phyloP scores from a whole-genome alignment of 2,329 filamentous ascomycete genomes.

The Lasiodiplodia sp. region DNA sequence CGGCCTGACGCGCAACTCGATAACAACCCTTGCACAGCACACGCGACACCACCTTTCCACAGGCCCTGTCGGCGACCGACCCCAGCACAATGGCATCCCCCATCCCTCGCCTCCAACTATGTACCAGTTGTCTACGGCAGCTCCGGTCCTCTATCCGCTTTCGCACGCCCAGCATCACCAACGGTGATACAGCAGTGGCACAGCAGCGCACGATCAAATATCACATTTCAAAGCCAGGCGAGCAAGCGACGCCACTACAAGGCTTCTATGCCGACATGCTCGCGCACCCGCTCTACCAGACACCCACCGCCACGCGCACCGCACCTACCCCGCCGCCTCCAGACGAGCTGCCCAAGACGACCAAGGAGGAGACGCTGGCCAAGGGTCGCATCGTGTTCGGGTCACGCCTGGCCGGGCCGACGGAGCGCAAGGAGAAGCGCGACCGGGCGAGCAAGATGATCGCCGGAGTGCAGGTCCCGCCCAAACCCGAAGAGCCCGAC shows the following conservation, averaged over 20 bases:
- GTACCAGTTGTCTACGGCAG: slow-evolving; percentile 28
- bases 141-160: slow-evolving; percentile 20
- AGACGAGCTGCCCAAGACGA: slow-evolving; percentile 52
- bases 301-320: slow-evolving; percentile 37
- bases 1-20: neutral
- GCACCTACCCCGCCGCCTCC: slow-evolving; percentile 42
- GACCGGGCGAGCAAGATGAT: slow-evolving; percentile 68
- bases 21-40: neutral
- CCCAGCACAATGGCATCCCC: slow-evolving; percentile 9
- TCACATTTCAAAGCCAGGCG: slow-evolving; percentile 46
- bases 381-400: slow-evolving; percentile 80
- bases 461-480: slow-evolving; percentile 83
- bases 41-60: neutral
- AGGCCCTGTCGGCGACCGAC: too few species aligned
- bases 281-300: slow-evolving; percentile 38
- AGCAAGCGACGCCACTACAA: slow-evolving; percentile 47
- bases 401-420: slow-evolving; percentile 76
- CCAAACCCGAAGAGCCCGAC: slow-evolving; percentile 85
- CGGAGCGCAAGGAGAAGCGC: slow-evolving; percentile 69
- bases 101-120: slow-evolving; percentile 2
- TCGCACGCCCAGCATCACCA: slow-evolving; percentile 40
- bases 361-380: slow-evolving; percentile 62
- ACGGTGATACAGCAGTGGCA: slow-evolving; percentile 41
- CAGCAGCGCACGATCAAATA: slow-evolving; percentile 41
- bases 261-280: slow-evolving; percentile 51